Base-by-base conservation (phyloP, 441 rosid genomes). In the Isatis lusitanica region DNA sequence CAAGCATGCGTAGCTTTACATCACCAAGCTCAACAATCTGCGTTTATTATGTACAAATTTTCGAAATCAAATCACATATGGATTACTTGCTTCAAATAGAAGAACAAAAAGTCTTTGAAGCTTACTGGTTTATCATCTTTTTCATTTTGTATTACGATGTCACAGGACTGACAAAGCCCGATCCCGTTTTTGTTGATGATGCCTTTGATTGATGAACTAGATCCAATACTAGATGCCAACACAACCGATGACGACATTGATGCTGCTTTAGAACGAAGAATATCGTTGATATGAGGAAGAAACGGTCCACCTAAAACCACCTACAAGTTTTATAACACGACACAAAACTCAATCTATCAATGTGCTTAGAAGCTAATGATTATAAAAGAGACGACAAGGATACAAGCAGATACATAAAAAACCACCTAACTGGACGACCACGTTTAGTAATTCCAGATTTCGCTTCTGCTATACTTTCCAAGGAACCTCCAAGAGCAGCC, bases 401-500 rank as follows among this genome's bases (percentile, higher is more conserved):
- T n/a, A 61, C 1, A 61, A 61, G 28, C 2, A 30, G 66, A 39
- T 5, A 66, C 16, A 74, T 44, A 38, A 38, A 38, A 74, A 57
- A 12, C 79, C 85, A 90, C 97, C 89, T 87, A 92, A 92, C 94
- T 87, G 97, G 96, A 46, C 96, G 77, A 71, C 81, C 71, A 5
- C 75, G 78, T 79, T 92, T 94, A 52, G 86, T 86, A 73, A 92
- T 90, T 81, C 97, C 97, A 18, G 97, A 85, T 80, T 92, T 94
- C 16, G 97, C 96, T 77, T 82, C 68, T 46, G 97, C 96, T 76
- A 92, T 89, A 66, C 82, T 90, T 84, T 94, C 91, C 71, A 92
- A 78, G n/a, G 98, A 92, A 73, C 97, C 97, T 31, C 98, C 97
- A 7, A 91, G 85, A 0, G 98, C 97, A 66, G 80, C 90, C 83